Percentiles rank a stretch among this genome's conserved stretches.
phyloP scores from a whole-genome alignment of 371 early-diverging fungal species.

The Umbelopsis sp. region DNA sequence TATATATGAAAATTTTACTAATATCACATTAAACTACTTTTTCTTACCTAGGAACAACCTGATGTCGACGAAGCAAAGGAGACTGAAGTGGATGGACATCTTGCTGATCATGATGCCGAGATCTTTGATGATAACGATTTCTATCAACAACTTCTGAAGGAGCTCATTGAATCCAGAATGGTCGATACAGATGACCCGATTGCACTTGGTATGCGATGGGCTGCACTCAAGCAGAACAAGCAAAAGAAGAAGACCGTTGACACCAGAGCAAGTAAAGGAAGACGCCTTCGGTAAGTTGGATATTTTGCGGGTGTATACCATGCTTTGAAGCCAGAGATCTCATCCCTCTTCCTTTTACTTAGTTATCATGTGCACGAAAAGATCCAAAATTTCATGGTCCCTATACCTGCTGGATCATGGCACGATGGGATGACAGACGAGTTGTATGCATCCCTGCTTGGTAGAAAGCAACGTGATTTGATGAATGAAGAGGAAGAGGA shows the following conservation, averaged over 20 bases:
- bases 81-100: constrained; percentile 59
- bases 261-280: constrained; percentile 90
- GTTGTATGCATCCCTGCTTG: constrained; percentile 84
- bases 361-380: constrained; percentile 94
- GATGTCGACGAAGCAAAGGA: constrained; percentile 27
- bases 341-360: neutral
- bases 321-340: neutral
- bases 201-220: constrained; percentile 81
- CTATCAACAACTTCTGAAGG: constrained; percentile 89
- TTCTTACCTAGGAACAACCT: constrained; percentile 12
- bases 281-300: constrained; percentile 71
- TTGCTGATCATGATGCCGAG: constrained; percentile 78
- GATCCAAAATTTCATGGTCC: constrained; percentile 94
- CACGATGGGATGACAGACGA: constrained; percentile 91
- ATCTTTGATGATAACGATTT: constrained; percentile 96
- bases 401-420: constrained; percentile 86
- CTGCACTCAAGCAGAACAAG: constrained; percentile 72
- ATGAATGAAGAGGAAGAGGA: constrained; percentile 30
- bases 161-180: constrained; percentile 93
- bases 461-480: constrained; percentile 47
- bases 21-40: no score
- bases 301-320: constrained; percentile 15
- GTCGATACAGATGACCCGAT: constrained; percentile 85
- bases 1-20: no score
- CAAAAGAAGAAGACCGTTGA: constrained; percentile 75